phyloP scores from a whole-genome alignment of 192 early-diverging fungal species.

The Dispira simplex region DNA sequence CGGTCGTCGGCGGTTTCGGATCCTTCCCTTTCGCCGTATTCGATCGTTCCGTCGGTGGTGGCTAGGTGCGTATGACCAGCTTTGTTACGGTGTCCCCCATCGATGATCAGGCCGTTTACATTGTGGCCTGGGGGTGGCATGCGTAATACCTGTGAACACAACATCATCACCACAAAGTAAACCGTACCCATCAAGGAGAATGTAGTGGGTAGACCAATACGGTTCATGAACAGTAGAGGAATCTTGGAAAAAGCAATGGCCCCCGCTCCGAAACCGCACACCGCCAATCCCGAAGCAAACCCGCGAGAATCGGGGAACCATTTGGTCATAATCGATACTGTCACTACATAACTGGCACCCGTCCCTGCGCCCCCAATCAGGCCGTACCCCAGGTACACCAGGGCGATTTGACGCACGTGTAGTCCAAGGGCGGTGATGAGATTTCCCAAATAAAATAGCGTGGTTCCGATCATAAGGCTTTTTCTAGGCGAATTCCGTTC shows the following conservation, averaged over 20 bases:
- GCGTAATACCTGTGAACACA: conserved; percentile 40
- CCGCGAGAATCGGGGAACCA: conserved; percentile 68
- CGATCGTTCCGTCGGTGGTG: no score
- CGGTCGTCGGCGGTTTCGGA: conserved; percentile 23
- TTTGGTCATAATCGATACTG: conserved; percentile 58
- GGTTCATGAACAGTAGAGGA: conserved; percentile 31
- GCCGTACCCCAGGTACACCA: conserved; percentile 59
- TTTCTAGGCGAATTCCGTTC: conserved; percentile 57
- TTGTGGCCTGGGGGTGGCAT: conserved; percentile 39
- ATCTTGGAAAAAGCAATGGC: conserved; percentile 50
- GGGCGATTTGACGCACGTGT: conserved; percentile 33
- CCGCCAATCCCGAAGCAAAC: conserved; percentile 55
- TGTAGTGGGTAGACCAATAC: conserved; percentile 37
- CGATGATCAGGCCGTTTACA: conserved; percentile 34
- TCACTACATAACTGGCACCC: conserved; percentile 58
- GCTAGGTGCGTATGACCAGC: background rate
- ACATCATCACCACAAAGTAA: conserved; percentile 47
- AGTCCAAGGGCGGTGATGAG: conserved; percentile 45
- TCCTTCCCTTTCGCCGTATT: no score
- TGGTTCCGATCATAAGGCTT: conserved; percentile 41
- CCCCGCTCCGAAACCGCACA: conserved; percentile 64
- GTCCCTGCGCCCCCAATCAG: conserved; percentile 52
- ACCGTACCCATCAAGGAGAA: conserved; percentile 46
- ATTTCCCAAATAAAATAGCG: conserved; percentile 52
- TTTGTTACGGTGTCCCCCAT: conserved; percentile 13